phyloP scores from a whole-genome alignment of 306 rosid species.

The Ceratonia siliqua region DNA sequence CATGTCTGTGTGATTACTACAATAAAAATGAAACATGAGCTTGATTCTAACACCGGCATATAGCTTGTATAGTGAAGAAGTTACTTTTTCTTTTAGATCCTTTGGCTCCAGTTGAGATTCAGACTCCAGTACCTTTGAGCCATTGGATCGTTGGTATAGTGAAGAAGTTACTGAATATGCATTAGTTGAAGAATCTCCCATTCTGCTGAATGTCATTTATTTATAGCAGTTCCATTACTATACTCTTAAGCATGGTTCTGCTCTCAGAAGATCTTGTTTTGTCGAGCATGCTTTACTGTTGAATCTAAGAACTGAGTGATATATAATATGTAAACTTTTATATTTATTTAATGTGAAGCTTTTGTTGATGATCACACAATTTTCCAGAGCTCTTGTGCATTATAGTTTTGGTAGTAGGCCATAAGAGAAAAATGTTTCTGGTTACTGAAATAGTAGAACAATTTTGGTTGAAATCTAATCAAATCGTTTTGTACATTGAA shows the following conservation, averaged over 20 bases:
- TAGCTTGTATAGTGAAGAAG: conserved; percentile 64
- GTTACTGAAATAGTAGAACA: background rate
- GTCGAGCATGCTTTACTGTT: background rate
- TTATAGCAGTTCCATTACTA: conserved; percentile 23
- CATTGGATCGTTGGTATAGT: too few relatives aligned
- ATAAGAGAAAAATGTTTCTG: conserved; percentile 1
- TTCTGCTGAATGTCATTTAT: conserved; percentile 30
- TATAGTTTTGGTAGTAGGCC: background rate
- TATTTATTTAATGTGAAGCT: background rate
- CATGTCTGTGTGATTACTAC: conserved; percentile 32
- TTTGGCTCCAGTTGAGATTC: too few relatives aligned
- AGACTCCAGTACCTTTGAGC: too few relatives aligned
- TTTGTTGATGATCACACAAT: background rate
- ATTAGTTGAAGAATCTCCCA: conserved; percentile 21
- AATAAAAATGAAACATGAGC: conserved; percentile 40
- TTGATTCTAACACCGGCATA: conserved; percentile 72
- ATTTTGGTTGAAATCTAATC: background rate
- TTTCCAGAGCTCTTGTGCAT: too few relatives aligned
- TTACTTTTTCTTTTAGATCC: too few relatives aligned
- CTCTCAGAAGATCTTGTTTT: background rate
- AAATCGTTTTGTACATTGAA: conserved; percentile 31
- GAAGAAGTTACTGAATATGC: conserved; percentile 41
- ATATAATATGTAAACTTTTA: background rate
- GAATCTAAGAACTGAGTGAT: background rate
- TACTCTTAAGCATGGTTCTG: background rate